Conservation (phyloP, 1,284 basidiomycete genomes). For the Moesziomyces sp. region DNA sequence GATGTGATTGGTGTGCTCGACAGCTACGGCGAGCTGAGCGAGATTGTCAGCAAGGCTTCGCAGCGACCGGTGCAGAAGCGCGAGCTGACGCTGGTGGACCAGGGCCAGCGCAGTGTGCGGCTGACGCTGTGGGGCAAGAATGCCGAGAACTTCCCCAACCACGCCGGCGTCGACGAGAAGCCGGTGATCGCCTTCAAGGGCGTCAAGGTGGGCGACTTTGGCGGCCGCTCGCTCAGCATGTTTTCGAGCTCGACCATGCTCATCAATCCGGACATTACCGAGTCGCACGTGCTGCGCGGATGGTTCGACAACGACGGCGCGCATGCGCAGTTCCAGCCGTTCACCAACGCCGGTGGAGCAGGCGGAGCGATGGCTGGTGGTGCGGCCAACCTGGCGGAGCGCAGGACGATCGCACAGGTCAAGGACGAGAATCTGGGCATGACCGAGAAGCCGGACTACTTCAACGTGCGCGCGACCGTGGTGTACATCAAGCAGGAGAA, state of each 20-base stretch:
- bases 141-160: conserved; percentile 79
- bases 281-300: conserved; percentile 85
- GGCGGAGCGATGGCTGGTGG: conserved; percentile 52
- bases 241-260: conserved; percentile 72
- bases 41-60: conserved; percentile 65
- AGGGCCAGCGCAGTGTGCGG: conserved; percentile 81
- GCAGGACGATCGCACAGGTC: conserved; percentile 81
- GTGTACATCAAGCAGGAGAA: conserved; percentile 89
- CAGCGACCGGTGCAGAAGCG: conserved; percentile 65
- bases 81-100: conserved; percentile 80
- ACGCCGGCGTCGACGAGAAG: conserved; percentile 59
- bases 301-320: conserved; percentile 75
- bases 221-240: conserved; percentile 79
- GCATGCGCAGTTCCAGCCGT: conserved; percentile 56
- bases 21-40: conserved; percentile 59
- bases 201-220: conserved; percentile 93
- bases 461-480: conserved; percentile 83
- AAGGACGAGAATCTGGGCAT: conserved; percentile 82
- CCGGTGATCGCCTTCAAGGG: conserved; percentile 83
- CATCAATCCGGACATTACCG: conserved; percentile 86
- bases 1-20: conserved; percentile 65
- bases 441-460: conserved; percentile 83
- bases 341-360: conserved; percentile 69
- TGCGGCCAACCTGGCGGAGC: conserved; percentile 67
- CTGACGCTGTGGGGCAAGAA: conserved; percentile 96